These are phyloP conservation scores for Hypoxylon trugodes DNA, from an alignment of 495 filamentous ascomycete genomes.

Conservation along the genomic window DNA sequence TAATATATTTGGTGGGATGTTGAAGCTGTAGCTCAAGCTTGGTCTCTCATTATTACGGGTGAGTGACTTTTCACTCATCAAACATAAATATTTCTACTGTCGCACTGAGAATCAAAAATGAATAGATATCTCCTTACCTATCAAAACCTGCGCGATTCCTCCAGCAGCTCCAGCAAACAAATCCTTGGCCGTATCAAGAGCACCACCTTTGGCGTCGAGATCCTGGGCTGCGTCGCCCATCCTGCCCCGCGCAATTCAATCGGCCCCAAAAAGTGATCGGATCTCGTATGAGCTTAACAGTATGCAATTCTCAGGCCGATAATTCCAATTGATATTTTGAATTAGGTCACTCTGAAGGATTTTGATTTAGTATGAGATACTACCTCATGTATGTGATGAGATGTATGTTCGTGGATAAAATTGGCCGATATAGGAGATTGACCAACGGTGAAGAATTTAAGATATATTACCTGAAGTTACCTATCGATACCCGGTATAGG, in stretches of 20 bases:
- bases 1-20: background rate
- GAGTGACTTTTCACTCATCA: background rate
- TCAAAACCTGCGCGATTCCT: constrained; percentile 91
- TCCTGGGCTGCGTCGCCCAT: constrained; percentile 56
- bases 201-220: constrained; percentile 45
- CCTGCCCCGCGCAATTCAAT: constrained; percentile 28
- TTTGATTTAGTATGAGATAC: no score
- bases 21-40: background rate
- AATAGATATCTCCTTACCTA: constrained; percentile 70
- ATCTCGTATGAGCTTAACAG: background rate
- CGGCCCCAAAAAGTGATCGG: constrained; percentile 5
- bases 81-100: background rate
- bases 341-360: no score
- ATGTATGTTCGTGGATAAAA: no score
- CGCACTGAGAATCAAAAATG: background rate
- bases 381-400: no score
- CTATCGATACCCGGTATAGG: no score
- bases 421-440: no score
- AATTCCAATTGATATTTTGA: no score
- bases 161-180: constrained; percentile 89
- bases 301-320: background rate
- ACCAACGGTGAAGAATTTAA: no score
- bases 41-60: background rate
- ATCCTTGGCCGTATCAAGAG: constrained; percentile 80
- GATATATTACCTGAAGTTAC: no score